phyloP scores from a whole-genome alignment of 257 asterid species.

The Solanum arcanum region DNA sequence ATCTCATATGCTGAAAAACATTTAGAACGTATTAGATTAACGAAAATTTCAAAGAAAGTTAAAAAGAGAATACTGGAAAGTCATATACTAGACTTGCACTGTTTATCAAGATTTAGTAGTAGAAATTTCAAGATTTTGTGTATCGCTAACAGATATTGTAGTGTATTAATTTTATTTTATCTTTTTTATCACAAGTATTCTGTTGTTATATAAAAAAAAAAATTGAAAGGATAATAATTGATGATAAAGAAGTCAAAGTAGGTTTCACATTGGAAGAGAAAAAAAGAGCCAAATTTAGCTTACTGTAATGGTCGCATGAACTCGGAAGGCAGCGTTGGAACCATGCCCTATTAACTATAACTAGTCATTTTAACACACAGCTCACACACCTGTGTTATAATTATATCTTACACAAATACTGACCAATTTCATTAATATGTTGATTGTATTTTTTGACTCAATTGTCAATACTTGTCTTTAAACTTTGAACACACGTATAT shows the following conservation, averaged over 20 bases:
- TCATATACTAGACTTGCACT: background rate
- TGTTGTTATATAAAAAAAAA: background rate
- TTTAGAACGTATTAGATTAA: background rate
- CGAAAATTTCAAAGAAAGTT: background rate
- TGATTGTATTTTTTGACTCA: background rate
- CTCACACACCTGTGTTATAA: background rate
- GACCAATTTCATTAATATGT: background rate
- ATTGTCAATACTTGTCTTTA: background rate
- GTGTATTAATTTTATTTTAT: background rate
- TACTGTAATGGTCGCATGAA: background rate
- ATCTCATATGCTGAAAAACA: background rate
- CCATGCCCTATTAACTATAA: slow-evolving; percentile 8
- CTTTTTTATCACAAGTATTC: background rate
- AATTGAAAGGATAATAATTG: background rate
- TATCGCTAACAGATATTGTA: background rate
- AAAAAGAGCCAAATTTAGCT: slow-evolving; percentile 5
- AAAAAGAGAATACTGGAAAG: background rate
- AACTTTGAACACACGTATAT: background rate
- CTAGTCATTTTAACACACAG: slow-evolving; percentile 7
- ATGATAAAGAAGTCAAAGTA: background rate
- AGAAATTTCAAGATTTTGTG: background rate
- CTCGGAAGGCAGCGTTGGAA: slow-evolving; percentile 8
- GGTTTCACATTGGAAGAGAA: background rate
- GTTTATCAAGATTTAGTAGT: background rate
- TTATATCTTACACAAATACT: background rate